A percentile compares a stretch with the other conserved stretches of the same genome.
Evolutionary conservation across 345 rosid species (phyloP).

Genomic region (Gossypium thurberi): DNA sequence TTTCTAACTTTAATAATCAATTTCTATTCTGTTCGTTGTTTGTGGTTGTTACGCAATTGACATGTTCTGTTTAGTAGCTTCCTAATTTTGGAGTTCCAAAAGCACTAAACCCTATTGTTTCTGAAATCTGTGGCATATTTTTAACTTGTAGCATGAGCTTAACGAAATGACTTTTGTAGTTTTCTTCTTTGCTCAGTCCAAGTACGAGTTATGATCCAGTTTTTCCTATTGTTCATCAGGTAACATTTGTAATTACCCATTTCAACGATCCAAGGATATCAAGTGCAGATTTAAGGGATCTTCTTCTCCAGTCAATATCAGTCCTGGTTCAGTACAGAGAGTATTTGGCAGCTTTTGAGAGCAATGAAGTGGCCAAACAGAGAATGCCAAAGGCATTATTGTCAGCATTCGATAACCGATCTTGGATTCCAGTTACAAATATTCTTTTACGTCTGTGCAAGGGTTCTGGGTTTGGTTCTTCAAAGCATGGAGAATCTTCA

Average conservation of each 20-base stretch:
- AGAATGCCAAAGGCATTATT: slow-evolving; percentile 72
- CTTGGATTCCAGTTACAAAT: slow-evolving; percentile 91
- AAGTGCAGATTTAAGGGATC: slow-evolving; percentile 83
- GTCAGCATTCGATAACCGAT: slow-evolving; percentile 89
- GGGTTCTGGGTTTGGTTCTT: slow-evolving; percentile 75
- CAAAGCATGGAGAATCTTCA: slow-evolving; percentile 79
- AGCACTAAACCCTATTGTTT: background rate
- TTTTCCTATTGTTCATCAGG: slow-evolving; percentile 37
- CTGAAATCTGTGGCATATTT: background rate
- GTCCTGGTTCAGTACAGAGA: slow-evolving; percentile 88
- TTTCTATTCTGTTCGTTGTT: background rate
- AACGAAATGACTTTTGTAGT: background rate
- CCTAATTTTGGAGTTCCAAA: background rate
- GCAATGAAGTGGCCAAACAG: slow-evolving; percentile 72
- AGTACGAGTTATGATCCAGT: slow-evolving; percentile 4
- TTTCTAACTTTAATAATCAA: background rate
- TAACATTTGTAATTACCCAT: slow-evolving; percentile 81
- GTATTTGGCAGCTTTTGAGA: slow-evolving; percentile 75
- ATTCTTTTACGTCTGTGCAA: slow-evolving; percentile 84
- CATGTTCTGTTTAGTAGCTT: background rate
- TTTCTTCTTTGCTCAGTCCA: background rate
- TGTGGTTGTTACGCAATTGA: background rate
- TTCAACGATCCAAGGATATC: slow-evolving; percentile 88
- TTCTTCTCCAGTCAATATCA: slow-evolving; percentile 91
- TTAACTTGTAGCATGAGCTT: background rate